Evolutionary conservation across 305 asterid genomes (phyloP).

Genomic region (Fraxinus xanthoxyloides): DNA sequence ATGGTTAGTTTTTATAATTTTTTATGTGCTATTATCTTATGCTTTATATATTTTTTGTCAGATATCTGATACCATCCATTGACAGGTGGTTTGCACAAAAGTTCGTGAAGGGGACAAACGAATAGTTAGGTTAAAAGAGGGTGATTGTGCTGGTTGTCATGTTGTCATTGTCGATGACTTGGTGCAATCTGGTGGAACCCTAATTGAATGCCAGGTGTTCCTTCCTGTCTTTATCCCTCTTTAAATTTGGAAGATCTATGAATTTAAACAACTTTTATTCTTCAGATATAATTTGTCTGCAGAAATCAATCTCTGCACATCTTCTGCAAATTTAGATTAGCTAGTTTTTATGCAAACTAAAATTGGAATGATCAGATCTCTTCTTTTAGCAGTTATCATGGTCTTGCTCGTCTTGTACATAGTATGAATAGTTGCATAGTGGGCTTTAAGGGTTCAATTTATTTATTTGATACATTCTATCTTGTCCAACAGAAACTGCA

Average conservation of each 20-base stretch:
- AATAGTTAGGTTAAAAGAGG: constrained; percentile 90
- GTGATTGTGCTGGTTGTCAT: constrained; percentile 83
- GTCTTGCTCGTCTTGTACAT: background rate
- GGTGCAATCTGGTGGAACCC: constrained; percentile 96
- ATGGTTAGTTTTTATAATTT: constrained; percentile 44
- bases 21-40: constrained; percentile 4
- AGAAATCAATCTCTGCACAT: background rate
- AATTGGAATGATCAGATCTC: background rate
- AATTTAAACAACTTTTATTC: background rate
- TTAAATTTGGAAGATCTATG: background rate
- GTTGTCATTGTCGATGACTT: constrained; percentile 95
- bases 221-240: constrained; percentile 25
- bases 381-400: background rate
- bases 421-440: background rate
- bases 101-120: constrained; percentile 97
- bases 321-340: background rate
- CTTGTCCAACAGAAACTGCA: background rate
- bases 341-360: background rate
- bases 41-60: constrained; percentile 1
- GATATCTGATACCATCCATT: constrained; percentile 11
- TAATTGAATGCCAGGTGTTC: constrained; percentile 89
- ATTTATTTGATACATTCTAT: background rate
- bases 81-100: constrained; percentile 89
- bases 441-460: background rate
- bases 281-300: background rate